Evolutionary conservation across 108 stramenopile genomes (phyloP).

Genomic region (Mediolabrus comicus): DNA sequence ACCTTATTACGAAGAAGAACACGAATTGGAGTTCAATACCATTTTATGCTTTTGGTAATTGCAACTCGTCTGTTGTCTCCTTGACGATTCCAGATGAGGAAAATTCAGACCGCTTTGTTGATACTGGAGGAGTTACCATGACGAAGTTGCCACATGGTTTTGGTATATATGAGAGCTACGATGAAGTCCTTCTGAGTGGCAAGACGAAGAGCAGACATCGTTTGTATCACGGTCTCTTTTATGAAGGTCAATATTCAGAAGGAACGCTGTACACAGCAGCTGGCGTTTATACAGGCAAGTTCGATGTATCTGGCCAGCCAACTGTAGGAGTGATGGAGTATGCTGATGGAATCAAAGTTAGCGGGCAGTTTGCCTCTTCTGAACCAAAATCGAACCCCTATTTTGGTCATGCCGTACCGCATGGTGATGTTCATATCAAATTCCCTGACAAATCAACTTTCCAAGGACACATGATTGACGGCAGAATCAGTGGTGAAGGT

Average conservation of each 20-base stretch:
- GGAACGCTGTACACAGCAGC: constrained; percentile 13
- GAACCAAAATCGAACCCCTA: constrained; percentile 24
- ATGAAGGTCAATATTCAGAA: constrained; percentile 4
- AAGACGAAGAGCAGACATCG: constrained; percentile 8
- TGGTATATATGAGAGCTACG: constrained; percentile 19
- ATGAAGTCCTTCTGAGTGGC: background rate
- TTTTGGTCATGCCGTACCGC: constrained; percentile 5
- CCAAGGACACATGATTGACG: constrained; percentile 27
- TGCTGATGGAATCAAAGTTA: constrained; percentile 7
- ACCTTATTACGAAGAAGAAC: constrained; percentile 17
- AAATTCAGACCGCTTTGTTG: constrained; percentile 14
- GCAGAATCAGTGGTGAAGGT: constrained; percentile 29
- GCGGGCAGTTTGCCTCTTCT: constrained; percentile 20
- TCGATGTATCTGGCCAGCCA: constrained; percentile 7
- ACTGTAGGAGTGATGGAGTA: constrained; percentile 23
- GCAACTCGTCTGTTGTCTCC: background rate
- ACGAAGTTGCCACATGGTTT: constrained; percentile 32
- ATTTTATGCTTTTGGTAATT: constrained; percentile 22
- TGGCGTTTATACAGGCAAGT: constrained; percentile 17
- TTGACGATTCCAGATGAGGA: background rate
- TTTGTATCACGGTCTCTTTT: constrained; percentile 28
- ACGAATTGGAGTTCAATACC: constrained; percentile 12
- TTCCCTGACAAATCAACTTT: constrained; percentile 19
- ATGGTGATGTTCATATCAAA: constrained; percentile 13
- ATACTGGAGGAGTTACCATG: constrained; percentile 2